Base-by-base conservation (phyloP, 352 stramenopile species). In the Phytophthora fragariae region DNA sequence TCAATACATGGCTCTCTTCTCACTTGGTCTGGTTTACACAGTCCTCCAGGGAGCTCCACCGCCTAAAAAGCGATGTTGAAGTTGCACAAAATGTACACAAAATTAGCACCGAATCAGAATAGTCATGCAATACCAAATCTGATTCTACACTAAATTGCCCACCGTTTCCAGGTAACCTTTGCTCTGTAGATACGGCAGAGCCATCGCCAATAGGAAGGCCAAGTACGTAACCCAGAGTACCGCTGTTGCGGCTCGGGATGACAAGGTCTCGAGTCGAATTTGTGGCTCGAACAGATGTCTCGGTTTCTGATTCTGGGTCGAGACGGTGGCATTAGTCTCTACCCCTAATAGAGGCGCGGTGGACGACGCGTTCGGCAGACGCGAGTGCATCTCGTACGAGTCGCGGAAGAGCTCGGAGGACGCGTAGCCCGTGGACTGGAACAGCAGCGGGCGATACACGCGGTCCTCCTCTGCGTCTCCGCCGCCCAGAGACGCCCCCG, bases 221-320 rank as follows among this genome's bases (percentile, higher is more conserved):
- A 94, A 15, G 73, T 96, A 96, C 56, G 89, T 94, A 72, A 93
- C 70, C 70, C 79, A 87, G 8, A 96, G 75, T 53, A 96, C 88
- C 3, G 77, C 83, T 50, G 83, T 92, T 6, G 88, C 85, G n/a
- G 84, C 87, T 29, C 82, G 75, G 8, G 89, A 95, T 17, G 86
- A 92, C 15, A 96, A 65, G 39, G 89, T 96, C 72, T 96, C 89
- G 8, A 96, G 65, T 47, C 89, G 88, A 69, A 96, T 93, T 56
- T 84, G 79, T 60, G 89, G 81, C 35, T 91, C 61, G 8, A 79
- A 72, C 17, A 61, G 59, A 70, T 79, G 68, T 46, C 55, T 60
- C 15, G 57, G 59, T 65, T 81, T 80, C 62, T 77, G 68, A 64
- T 68, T 56, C 75, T 69, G 68, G 7, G 62, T 6, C 14, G 50